A percentile compares a stretch with the other conserved stretches of the same genome.
Conservation (phyloP, 768 basidiomycete genomes). For the Ramaria sp. region DNA sequence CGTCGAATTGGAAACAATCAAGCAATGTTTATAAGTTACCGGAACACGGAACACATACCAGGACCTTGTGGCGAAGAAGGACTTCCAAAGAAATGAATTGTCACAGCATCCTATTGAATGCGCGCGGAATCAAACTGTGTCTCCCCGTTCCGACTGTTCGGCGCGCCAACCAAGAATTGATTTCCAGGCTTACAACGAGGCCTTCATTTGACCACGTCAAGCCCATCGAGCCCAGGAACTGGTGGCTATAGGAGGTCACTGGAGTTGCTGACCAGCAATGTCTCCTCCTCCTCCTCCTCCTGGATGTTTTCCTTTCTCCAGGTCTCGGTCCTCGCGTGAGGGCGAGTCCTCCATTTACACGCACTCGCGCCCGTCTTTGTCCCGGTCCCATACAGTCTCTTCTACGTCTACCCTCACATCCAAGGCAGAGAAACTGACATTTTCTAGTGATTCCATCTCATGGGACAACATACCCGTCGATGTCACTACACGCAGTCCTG, state of each 20-base stretch:
- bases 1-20: too few species aligned
- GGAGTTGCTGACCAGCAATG: neutral
- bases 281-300: conserved; percentile 10
- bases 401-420: conserved; percentile 26
- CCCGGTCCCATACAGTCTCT: conserved; percentile 15
- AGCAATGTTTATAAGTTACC: too few species aligned
- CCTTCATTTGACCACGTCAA: neutral
- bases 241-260: neutral
- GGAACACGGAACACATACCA: too few species aligned
- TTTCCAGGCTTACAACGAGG: conserved; percentile 8
- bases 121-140: neutral
- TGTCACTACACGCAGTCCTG: neutral
- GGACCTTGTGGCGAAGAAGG: neutral
- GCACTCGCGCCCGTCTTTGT: neutral
- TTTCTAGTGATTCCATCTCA: conserved; percentile 21
- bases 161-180: neutral
- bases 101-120: neutral
- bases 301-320: conserved; percentile 10
- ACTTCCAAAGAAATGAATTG: neutral
- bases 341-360: neutral
- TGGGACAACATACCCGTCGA: conserved; percentile 16
- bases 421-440: conserved; percentile 20
- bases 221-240: neutral
- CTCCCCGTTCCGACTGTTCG: neutral
- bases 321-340: conserved; percentile 5